A percentile compares a stretch with the other conserved stretches of the same genome.
Evolutionary conservation across 2,329 filamentous ascomycete species (phyloP).

Genomic region (Zarea fungicola): DNA sequence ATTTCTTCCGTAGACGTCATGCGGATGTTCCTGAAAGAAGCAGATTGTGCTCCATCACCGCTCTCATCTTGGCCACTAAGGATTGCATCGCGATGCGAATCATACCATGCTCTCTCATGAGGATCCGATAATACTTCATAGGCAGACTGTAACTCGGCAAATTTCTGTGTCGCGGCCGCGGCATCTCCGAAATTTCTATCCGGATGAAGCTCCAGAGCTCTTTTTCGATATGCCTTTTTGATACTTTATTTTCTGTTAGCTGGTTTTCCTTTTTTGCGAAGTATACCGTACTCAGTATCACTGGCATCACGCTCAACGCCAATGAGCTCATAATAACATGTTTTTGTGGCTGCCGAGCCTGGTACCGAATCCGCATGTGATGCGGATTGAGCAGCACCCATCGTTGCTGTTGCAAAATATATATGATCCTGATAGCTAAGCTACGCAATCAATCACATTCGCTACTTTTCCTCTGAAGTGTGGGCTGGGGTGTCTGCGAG

Average conservation of each 20-base stretch:
- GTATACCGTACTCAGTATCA: constrained; percentile 67
- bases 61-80: constrained; percentile 57
- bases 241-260: constrained; percentile 49
- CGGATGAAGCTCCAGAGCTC: constrained; percentile 88
- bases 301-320: constrained; percentile 66
- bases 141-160: constrained; percentile 87
- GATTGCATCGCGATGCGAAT: constrained; percentile 85
- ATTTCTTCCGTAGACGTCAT: constrained; percentile 80
- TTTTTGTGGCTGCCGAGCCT: constrained; percentile 48
- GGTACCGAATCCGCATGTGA: constrained; percentile 26
- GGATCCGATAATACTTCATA: constrained; percentile 95
- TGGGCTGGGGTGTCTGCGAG: no score
- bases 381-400: constrained; percentile 55
- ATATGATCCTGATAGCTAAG: no score
- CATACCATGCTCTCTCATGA: constrained; percentile 96
- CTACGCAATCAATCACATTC: no score
- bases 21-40: constrained; percentile 62
- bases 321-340: constrained; percentile 82
- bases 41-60: constrained; percentile 43
- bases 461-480: no score
- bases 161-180: constrained; percentile 75
- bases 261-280: background rate
- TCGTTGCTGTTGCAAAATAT: constrained; percentile 18
- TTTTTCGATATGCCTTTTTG: constrained; percentile 86
- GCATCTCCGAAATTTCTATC: constrained; percentile 88